Evolutionary conservation across 2,329 filamentous ascomycete species (phyloP).

Genomic region (Albifimbria verrucaria): DNA sequence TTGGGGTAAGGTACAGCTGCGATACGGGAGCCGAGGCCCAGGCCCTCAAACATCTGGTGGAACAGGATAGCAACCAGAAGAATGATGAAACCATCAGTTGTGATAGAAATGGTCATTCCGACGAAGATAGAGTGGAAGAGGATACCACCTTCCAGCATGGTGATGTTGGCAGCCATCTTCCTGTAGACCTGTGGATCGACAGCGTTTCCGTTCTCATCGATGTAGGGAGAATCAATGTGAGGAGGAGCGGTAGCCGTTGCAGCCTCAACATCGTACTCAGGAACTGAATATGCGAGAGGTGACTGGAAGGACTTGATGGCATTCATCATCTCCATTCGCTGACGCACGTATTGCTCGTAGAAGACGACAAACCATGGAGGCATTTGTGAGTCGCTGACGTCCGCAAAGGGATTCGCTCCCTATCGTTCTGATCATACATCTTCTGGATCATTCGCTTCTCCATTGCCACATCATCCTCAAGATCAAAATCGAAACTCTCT

Average conservation of each 20-base stretch:
- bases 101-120: conserved; percentile 69
- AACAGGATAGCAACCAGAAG: conserved; percentile 68
- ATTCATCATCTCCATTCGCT: conserved; percentile 55
- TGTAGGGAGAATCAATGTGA: conserved; percentile 19
- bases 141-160: conserved; percentile 73
- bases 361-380: conserved; percentile 61
- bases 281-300: neutral
- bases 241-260: conserved; percentile 21
- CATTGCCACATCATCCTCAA: conserved; percentile 20
- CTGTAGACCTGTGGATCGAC: conserved; percentile 48
- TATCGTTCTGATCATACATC: conserved; percentile 33
- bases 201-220: conserved; percentile 41
- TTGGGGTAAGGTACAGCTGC: conserved; percentile 61
- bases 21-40: conserved; percentile 69
- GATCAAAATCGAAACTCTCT: neutral
- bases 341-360: conserved; percentile 60
- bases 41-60: conserved; percentile 67
- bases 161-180: conserved; percentile 68
- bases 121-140: conserved; percentile 77
- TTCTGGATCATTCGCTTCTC: conserved; percentile 39
- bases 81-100: conserved; percentile 63
- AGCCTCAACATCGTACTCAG: conserved; percentile 30
- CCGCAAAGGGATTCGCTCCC: conserved; percentile 18
- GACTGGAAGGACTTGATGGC: conserved; percentile 39
- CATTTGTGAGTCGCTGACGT: conserved; percentile 39